These are phyloP conservation scores for Candida gigantensis DNA, from an alignment of 1,139 yeast species.

Conservation along the genomic window DNA sequence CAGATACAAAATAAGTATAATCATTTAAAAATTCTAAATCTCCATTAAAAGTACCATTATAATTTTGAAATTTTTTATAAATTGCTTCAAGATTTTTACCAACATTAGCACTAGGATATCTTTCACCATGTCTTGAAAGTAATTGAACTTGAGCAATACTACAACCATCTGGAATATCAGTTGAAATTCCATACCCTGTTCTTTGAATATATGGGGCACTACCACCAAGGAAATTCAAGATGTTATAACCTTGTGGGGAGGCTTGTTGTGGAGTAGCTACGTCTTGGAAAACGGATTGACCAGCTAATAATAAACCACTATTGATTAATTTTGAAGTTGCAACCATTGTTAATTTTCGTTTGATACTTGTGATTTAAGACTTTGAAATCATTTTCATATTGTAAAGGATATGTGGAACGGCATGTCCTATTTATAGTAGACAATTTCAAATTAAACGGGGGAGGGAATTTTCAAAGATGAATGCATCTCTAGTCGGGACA, in stretches of 20 bases:
- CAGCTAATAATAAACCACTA: conserved; percentile 32
- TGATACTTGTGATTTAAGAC: conserved; percentile 1
- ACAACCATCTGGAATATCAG: conserved; percentile 52
- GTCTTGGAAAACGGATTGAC: conserved; percentile 28
- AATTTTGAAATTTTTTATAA: conserved; percentile 21
- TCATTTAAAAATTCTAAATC: conserved; percentile 33
- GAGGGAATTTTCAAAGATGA: too few relatives aligned
- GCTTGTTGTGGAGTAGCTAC: conserved; percentile 42
- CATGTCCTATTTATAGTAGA: too few relatives aligned
- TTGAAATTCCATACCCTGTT: conserved; percentile 48
- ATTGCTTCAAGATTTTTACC: conserved; percentile 25
- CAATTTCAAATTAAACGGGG: too few relatives aligned
- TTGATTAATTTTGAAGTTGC: conserved; percentile 32
- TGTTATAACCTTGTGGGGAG: conserved; percentile 39
- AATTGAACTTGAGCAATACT: conserved; percentile 64
- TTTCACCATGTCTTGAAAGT: conserved; percentile 71
- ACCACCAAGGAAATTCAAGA: conserved; percentile 47
- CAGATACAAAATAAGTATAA: conserved; percentile 33
- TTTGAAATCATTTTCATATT: too few relatives aligned
- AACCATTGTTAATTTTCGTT: conserved; percentile 27
- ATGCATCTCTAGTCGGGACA: too few relatives aligned
- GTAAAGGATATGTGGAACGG: too few relatives aligned
- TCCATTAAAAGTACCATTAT: conserved; percentile 31
- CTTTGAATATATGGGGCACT: conserved; percentile 49
- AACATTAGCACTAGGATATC: conserved; percentile 51